Evolutionary conservation across 768 basidiomycete species (phyloP), one percentile per base, ranked within the genome.

Genomic region (Leccinum imitatum): DNA sequence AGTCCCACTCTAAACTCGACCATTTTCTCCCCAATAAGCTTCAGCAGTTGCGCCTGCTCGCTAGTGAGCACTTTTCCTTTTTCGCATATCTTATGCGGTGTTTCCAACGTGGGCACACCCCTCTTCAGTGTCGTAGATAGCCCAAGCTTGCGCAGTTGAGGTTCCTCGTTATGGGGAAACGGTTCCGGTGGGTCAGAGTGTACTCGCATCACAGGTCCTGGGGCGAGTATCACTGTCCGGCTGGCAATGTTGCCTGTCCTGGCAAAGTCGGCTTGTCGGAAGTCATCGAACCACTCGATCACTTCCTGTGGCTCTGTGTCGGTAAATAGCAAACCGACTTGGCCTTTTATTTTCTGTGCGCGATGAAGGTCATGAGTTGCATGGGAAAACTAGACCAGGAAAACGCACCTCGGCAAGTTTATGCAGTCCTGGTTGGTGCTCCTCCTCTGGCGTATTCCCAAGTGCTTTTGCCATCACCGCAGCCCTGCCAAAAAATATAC

Each of bases 121-220:
- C 84, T 85, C 59, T 89, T 84, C 81, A 99, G 83, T 31, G 80
- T 83, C 17, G 95, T 98, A 54, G 85, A 79, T 33, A 99, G 77
- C 8, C 97, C 97, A 37, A 98, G 83, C 73, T 91, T 92, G 57
- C 97, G 87, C 55, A 99, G 81, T 71, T 98, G 96, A 21, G 95
- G 95, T 63, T 99, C 97, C 78, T 98, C 94, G 67, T 94, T 95
- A 74, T 98, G 95, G 39, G 97, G 94, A 75, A 98, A 95, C 3
- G 93, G 90, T 65, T 95, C 89, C 41, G 89, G 84, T 0, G 89
- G 90, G 63, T 90, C 87, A 3, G 90, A 88, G 71, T 90, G 82
- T 47, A 82, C 82, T 62, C 85, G 83, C 87, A 95, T 84, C 57
- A 98, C 85, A 21, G 96, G 93, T 37, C 95, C 95, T 60, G 76